phyloP scores from a whole-genome alignment of 208 protist species.

The Crithidia bombi region DNA sequence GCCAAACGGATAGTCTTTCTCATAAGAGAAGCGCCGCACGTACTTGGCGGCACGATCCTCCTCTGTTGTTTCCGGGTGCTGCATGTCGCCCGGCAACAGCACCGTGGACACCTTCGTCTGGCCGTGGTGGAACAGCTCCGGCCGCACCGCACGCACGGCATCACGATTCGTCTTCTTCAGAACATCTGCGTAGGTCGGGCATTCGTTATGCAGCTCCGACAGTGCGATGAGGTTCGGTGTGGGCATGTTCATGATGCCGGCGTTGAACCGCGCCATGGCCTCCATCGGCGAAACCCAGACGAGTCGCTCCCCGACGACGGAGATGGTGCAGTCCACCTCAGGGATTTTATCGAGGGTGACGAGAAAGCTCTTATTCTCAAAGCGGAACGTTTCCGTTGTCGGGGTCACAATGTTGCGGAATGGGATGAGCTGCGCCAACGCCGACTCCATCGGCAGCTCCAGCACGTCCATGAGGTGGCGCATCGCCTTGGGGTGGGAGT shows the following conservation, averaged over 20 bases:
- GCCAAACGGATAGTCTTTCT: slow-evolving; percentile 87
- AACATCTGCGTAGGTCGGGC: slow-evolving; percentile 79
- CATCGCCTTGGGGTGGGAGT: slow-evolving; percentile 69
- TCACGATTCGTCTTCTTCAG: slow-evolving; percentile 55
- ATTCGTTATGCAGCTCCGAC: slow-evolving; percentile 87
- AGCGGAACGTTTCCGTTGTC: slow-evolving; percentile 84
- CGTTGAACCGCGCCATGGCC: slow-evolving; percentile 89
- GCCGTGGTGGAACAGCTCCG: slow-evolving; percentile 74
- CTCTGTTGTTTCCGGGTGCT: slow-evolving; percentile 65
- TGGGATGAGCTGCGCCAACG: slow-evolving; percentile 65
- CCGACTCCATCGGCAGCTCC: slow-evolving; percentile 86
- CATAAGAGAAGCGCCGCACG: slow-evolving; percentile 81
- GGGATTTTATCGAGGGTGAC: slow-evolving; percentile 79
- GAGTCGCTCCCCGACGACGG: slow-evolving; percentile 70
- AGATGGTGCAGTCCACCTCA: slow-evolving; percentile 81
- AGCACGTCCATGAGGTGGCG: slow-evolving; percentile 79
- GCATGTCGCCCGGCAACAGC: slow-evolving; percentile 80
- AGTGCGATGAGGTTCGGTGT: slow-evolving; percentile 84
- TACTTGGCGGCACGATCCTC: slow-evolving; percentile 69
- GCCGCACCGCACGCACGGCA: slow-evolving; percentile 46
- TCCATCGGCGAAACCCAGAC: slow-evolving; percentile 92
- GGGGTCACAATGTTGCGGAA: slow-evolving; percentile 83
- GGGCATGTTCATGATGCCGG: slow-evolving; percentile 91
- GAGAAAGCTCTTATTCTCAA: slow-evolving; percentile 79
- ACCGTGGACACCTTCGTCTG: slow-evolving; percentile 81